phyloP scores from a whole-genome alignment of 768 basidiomycete species.

The Boletellus ananas region DNA sequence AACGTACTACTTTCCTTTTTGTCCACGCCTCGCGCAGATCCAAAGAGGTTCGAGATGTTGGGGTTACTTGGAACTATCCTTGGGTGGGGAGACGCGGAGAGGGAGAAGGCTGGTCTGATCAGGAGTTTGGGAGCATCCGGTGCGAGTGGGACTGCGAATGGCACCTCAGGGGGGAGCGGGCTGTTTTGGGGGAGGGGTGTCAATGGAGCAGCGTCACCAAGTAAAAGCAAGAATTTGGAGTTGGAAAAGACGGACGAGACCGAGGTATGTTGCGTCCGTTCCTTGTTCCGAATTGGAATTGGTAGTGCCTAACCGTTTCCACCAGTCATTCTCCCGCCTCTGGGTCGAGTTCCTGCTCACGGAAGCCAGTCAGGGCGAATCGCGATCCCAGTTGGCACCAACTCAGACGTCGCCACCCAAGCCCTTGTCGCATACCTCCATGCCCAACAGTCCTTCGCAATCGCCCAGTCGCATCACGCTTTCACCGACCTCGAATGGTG shows the following conservation, averaged over 20 bases:
- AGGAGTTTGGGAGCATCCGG: constrained; percentile 41
- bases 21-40: constrained; percentile 83
- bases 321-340: constrained; percentile 90
- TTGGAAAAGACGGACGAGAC: constrained; percentile 80
- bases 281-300: neutral
- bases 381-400: constrained; percentile 13
- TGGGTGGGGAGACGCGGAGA: constrained; percentile 88
- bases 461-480: constrained; percentile 16
- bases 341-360: constrained; percentile 99
- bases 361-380: constrained; percentile 58
- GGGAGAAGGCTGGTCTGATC: constrained; percentile 75
- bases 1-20: constrained; percentile 92
- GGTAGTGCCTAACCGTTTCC: constrained; percentile 1
- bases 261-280: constrained; percentile 49
- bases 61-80: constrained; percentile 82
- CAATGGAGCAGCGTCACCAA: constrained; percentile 26
- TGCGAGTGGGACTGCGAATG: constrained; percentile 26
- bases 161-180: constrained; percentile 17
- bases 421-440: constrained; percentile 33
- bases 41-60: constrained; percentile 97
- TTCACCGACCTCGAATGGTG: neutral
- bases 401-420: constrained; percentile 19
- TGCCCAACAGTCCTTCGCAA: constrained; percentile 36
- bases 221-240: constrained; percentile 44
- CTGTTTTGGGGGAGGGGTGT: constrained; percentile 20